Evolutionary conservation across 495 filamentous ascomycete species (phyloP), one percentile per base, ranked within the genome.

Genomic region (Hypoxylon cercidicola): DNA sequence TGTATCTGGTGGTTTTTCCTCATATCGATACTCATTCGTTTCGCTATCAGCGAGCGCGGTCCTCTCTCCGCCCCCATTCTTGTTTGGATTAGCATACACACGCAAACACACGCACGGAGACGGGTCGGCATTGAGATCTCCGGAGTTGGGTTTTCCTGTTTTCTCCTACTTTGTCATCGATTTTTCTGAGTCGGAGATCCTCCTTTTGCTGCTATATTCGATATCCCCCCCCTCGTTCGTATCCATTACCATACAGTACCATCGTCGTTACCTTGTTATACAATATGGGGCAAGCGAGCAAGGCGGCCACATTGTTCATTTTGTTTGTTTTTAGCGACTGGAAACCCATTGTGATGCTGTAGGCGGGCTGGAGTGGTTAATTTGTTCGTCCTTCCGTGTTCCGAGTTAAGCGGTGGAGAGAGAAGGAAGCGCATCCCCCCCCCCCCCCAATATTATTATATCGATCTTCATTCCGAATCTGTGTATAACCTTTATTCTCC

Each of bases 221-320:
- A 68, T 68, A 68, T 68, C 65, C 65, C 65, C 65, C 64, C 65
- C 65, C 21, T 68, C 65, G 65, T 68, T 68, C 65, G 60, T 68
- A 68, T 58, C 55, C 49, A 60, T 60, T 67, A 69, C 64, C 56
- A 68, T 67, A 39, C 56, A 65, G 54, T 71, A 73, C 59, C 64
- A 73, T 68, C 62, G 59, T 61, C 55, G 55, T 61, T 63, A 62
- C 46, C 57, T 28, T 64, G 34, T 61, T 59, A 59, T 52, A 67
- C 64, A 57, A 47, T 28, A 47, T 64, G 60, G 56, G 65, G 59
- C 57, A 55, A 70, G 54, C 56, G 60, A 58, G 48, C 45, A 65
- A 43, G 60, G 60, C 60, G 65, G 54, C 57, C 54, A 52, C 55
- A 43, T 66, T 64, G 60, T 65, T 67, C 47, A n/a, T n/a, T n/a